Base-by-base conservation (phyloP, 2,329 filamentous ascomycete genomes). In the Neoarthrinium moseri region DNA sequence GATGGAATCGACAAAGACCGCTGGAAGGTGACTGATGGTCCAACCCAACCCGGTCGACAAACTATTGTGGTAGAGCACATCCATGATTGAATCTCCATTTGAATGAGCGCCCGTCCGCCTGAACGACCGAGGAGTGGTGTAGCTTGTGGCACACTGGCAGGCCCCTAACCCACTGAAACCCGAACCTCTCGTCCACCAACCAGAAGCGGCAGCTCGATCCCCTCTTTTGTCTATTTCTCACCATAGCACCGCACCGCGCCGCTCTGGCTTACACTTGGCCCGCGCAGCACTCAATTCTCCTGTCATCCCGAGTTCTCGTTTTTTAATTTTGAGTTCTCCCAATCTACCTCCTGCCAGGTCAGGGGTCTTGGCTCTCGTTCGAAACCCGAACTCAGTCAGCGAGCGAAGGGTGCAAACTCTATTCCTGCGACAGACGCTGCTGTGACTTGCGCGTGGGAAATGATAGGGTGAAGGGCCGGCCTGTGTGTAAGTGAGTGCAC, bases 291-390 rank as follows among this genome's bases (percentile, higher is more conserved):
- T 40, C 37, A 18, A n/a, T n/a, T 40, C 24, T 30, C 27, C 27
- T 43, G 39, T 33, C 39, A 34, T 43, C 39, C 39, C 26, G 24
- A 43, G 17, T 21, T 8, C 17, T 29, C 24, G 12, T 29, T 11
- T 15, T 29, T 30, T 11, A 21, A 17, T 27, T 18, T 24, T 17
- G 32, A 34, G 13, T 15, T 34, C 13, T 27, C 29, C 26, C 32
- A 35, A 44, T 44, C 41, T 44, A 44, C 27, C 41, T 44, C 41
- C 41, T 44, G 32, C 41, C 41, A 36, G 20, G 11, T 23, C 21
- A 44, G 41, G 41, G 22, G n/a, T 23, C 41, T 35, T 32, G 32
- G 27, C 40, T 23, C 20, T 21, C 18, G 17, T 34, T 29, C 30
- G 40, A 30, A 33, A 43, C 27, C 13, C 20, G 23, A 24, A 40